Evolutionary conservation across 2,329 filamentous ascomycete genomes (phyloP).

Genomic region (Teratosphaeria gauchensis): DNA sequence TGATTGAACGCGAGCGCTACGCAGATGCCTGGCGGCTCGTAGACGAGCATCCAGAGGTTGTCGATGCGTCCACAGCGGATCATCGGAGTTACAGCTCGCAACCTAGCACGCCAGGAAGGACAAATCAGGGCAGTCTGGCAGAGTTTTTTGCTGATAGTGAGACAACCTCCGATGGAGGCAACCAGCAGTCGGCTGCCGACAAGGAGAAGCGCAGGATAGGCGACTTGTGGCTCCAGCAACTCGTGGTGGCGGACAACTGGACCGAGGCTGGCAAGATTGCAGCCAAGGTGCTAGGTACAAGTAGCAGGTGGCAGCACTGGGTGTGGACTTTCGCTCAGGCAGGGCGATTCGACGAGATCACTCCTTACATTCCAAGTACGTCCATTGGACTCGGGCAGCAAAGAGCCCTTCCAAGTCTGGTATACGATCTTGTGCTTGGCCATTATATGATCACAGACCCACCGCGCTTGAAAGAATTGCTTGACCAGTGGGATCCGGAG

Average conservation of each 20-base stretch:
- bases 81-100: slow-evolving; percentile 21
- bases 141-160: slow-evolving; percentile 49
- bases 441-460: slow-evolving; percentile 80
- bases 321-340: slow-evolving; percentile 83
- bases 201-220: slow-evolving; percentile 86
- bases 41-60: slow-evolving; percentile 72
- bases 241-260: slow-evolving; percentile 71
- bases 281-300: slow-evolving; percentile 69
- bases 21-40: slow-evolving; percentile 81
- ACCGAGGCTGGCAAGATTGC: slow-evolving; percentile 66
- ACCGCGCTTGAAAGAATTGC: slow-evolving; percentile 62
- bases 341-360: slow-evolving; percentile 81
- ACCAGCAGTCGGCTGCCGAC: slow-evolving; percentile 56
- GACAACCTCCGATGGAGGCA: slow-evolving; percentile 46
- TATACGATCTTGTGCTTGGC: slow-evolving; percentile 82
- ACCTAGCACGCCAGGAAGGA: slow-evolving; percentile 35
- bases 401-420: slow-evolving; percentile 59
- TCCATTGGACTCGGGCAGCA: slow-evolving; percentile 26
- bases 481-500: slow-evolving; percentile 76
- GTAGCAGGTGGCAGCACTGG: slow-evolving; percentile 89
- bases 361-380: slow-evolving; percentile 51
- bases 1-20: slow-evolving; percentile 71
- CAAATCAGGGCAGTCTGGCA: slow-evolving; percentile 18
- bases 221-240: slow-evolving; percentile 84
- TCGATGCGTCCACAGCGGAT: slow-evolving; percentile 20